Evolutionary conservation across 2,329 filamentous ascomycete species (phyloP).

Genomic region (Gyromitra esculenta): DNA sequence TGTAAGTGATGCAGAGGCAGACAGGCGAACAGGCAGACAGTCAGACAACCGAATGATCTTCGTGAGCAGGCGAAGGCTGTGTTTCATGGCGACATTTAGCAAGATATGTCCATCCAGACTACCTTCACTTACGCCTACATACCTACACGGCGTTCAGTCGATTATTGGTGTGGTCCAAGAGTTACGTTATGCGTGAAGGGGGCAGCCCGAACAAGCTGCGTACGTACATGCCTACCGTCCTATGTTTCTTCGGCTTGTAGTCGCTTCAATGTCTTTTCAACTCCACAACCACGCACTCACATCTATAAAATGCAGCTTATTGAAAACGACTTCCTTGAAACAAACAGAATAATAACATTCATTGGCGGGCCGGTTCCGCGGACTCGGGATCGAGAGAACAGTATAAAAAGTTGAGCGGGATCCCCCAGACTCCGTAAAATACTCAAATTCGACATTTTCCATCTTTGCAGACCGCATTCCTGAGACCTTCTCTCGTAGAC

Average conservation of each 20-base stretch:
- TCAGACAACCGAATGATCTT: constrained; percentile 25
- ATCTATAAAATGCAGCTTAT: constrained; percentile 33
- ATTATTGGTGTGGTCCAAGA: constrained; percentile 38
- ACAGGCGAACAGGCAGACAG: neutral
- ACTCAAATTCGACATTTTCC: constrained; percentile 31
- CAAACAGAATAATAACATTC: constrained; percentile 33
- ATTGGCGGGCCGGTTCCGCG: constrained; percentile 49
- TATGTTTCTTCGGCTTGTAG: constrained; percentile 34
- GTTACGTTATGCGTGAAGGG: constrained; percentile 39
- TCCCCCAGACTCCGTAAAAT: constrained; percentile 35
- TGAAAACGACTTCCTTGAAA: constrained; percentile 48
- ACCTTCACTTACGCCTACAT: neutral
- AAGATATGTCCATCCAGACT: constrained; percentile 34
- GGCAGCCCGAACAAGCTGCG: constrained; percentile 38
- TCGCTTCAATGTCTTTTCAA: constrained; percentile 33
- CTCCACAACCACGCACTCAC: constrained; percentile 25
- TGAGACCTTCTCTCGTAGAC: constrained; percentile 34
- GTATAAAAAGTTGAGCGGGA: constrained; percentile 51
- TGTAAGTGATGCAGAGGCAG: constrained; percentile 34
- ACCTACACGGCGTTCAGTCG: constrained; percentile 18
- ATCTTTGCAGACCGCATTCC: constrained; percentile 26
- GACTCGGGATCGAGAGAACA: constrained; percentile 43
- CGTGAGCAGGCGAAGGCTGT: constrained; percentile 37
- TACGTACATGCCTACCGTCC: constrained; percentile 43
- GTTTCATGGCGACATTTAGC: constrained; percentile 34